Evolutionary conservation across 441 rosid genomes (phyloP), one percentile per base, ranked within the genome.

Genomic region (Jatropha podagrica): DNA sequence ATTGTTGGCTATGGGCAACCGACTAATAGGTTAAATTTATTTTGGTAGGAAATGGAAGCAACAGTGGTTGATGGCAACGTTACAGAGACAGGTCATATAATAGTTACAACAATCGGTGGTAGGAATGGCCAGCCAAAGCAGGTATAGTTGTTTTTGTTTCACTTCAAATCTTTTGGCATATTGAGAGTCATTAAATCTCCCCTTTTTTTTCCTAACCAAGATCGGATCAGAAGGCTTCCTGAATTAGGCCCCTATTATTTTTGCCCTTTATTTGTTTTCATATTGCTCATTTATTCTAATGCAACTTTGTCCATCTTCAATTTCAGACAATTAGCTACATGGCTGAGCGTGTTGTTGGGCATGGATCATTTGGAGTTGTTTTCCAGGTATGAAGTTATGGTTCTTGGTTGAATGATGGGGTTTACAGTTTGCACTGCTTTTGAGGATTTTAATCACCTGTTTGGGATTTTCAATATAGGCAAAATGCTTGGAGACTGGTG

Each of bases 321-420:
- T 77, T 81, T 20, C 84, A 95, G 99, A 92, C 98, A 4, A 95
- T 95, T 69, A 95, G 98, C 85, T 95, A 93, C 84, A 95, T 95
- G 98, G 99, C 99, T 15, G 99, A 95, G 77, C 98, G 95, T 55
- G 94, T 88, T 71, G 98, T 95, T 74, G 99, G 99, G 48, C 94
- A 93, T 1, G 99, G 99, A 72, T 93, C 99, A 67, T 95, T 95
- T 72, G 99, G 99, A 14, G 97, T 95, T 82, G 99, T 93, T 49
- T 95, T 93, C 73, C 98, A 95, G 92, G 99, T 93, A 66, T 77
- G 82, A 32, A 52, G 68, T 68, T 68, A 14, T 63, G 8, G 49
- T 54, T 68, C 48, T 74, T 59, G 64, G 8, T 26, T 56, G 51
- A 60, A 15, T 68, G 77, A n/a, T 20, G 14, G 8, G 23, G 17